Evolutionary conservation across 495 filamentous ascomycete genomes (phyloP).

Genomic region (Hypoxylon rickii): DNA sequence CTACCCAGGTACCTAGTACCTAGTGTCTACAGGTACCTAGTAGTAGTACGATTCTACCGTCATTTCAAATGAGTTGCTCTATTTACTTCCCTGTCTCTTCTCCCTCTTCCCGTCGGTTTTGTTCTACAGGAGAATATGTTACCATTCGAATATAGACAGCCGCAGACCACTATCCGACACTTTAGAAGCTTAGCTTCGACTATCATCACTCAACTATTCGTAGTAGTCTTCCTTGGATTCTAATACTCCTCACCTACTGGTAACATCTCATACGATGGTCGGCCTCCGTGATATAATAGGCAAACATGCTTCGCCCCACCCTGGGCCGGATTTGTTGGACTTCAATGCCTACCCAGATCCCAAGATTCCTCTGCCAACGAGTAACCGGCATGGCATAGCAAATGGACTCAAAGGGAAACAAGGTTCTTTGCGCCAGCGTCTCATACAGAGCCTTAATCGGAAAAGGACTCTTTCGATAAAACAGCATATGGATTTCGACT

Average conservation of each 20-base stretch:
- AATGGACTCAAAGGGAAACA: not conserved
- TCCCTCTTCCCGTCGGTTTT: not conserved
- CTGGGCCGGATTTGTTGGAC: not conserved
- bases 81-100: not conserved
- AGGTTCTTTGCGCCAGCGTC: slow-evolving; percentile 9
- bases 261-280: slow-evolving; percentile 7
- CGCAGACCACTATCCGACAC: not conserved
- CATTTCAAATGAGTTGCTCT: too few relatives aligned
- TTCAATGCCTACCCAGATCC: not conserved
- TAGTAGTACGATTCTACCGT: too few relatives aligned
- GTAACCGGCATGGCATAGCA: not conserved
- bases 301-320: not conserved
- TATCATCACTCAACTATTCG: not conserved
- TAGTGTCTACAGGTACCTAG: too few relatives aligned
- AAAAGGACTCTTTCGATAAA: slow-evolving; percentile 2
- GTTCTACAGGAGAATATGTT: slow-evolving; percentile 12
- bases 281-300: slow-evolving; percentile 6
- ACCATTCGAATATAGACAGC: slow-evolving; percentile 7
- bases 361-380: not conserved
- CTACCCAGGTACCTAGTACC: too few relatives aligned
- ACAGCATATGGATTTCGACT: not conserved
- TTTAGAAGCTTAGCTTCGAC: slow-evolving; percentile 9
- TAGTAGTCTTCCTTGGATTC: not conserved
- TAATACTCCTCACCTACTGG: too few relatives aligned
- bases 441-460: slow-evolving; percentile 6